These are phyloP conservation scores for Xylona heveae DNA, from an alignment of 495 filamentous ascomycete genomes.

Conservation along the genomic window DNA sequence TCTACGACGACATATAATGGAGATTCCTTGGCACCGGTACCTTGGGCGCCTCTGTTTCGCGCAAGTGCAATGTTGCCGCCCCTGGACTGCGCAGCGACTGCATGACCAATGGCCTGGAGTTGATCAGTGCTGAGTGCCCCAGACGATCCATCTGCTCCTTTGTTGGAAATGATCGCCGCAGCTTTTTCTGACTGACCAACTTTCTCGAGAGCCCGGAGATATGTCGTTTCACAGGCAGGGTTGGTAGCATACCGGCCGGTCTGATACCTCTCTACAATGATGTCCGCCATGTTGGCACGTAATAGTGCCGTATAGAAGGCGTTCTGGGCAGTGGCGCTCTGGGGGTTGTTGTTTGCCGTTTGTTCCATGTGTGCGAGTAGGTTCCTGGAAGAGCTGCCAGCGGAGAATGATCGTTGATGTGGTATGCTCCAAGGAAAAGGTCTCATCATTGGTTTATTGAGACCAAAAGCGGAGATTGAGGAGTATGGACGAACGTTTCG, in stretches of 20 bases:
- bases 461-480: no score
- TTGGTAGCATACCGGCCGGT: constrained; percentile 69
- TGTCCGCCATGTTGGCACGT: constrained; percentile 76
- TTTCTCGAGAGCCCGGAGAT: constrained; percentile 49
- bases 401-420: constrained; percentile 9
- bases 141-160: constrained; percentile 2
- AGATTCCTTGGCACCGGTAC: constrained; percentile 49
- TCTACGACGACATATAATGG: constrained; percentile 94
- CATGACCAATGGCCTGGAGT: constrained; percentile 69
- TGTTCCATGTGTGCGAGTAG: constrained; percentile 56
- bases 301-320: constrained; percentile 86
- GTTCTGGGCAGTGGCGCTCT: constrained; percentile 68
- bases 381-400: constrained; percentile 31
- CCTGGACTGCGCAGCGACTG: constrained; percentile 51
- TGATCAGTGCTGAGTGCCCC: constrained; percentile 33
- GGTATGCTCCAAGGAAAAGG: constrained; percentile 15
- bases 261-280: constrained; percentile 74
- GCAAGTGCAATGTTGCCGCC: constrained; percentile 43
- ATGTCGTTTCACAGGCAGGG: constrained; percentile 45
- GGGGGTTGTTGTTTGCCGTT: constrained; percentile 77
- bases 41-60: constrained; percentile 21
- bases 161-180: constrained; percentile 14
- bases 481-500: no score
- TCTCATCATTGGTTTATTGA: no score
- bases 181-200: constrained; percentile 33